Conservation (phyloP, 192 early-diverging fungal genomes). For the Allomyces macrogynus region DNA sequence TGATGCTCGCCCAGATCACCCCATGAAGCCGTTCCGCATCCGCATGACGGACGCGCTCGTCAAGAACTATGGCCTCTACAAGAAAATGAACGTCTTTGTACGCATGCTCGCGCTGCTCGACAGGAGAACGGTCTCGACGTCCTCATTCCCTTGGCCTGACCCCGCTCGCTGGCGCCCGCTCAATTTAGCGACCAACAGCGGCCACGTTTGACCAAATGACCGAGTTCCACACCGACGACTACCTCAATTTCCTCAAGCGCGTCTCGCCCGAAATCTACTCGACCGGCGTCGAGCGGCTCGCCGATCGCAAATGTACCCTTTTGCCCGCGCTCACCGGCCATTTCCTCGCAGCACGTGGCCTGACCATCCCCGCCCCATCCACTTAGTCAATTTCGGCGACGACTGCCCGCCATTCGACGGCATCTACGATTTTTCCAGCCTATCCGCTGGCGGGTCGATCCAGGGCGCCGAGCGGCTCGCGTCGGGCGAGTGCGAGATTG, state of each 20-base stretch:
- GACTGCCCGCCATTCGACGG: conserved; percentile 97
- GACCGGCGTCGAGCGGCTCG: conserved; percentile 11
- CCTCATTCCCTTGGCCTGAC: too few species aligned
- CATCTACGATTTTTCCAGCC: conserved; percentile 76
- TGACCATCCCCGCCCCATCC: neutral
- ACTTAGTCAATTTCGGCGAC: conserved; percentile 55
- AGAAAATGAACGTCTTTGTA: conserved; percentile 68
- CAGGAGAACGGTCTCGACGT: too few species aligned
- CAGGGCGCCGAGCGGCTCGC: conserved; percentile 69
- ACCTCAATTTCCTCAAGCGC: conserved; percentile 65
- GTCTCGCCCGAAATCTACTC: conserved; percentile 55
- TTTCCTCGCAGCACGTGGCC: too few species aligned
- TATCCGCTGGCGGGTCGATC: conserved; percentile 81
- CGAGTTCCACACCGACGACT: conserved; percentile 83
- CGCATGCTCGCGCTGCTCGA: conserved; percentile 2
- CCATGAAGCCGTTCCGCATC: conserved; percentile 95
- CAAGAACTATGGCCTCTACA: conserved; percentile 75
- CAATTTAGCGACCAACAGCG: conserved; percentile 43
- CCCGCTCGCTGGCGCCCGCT: too few species aligned
- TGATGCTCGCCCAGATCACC: conserved; percentile 54
- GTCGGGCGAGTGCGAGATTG: conserved; percentile 63
- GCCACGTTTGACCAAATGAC: conserved; percentile 77
- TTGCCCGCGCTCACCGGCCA: too few species aligned
- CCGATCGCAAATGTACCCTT: too few species aligned
- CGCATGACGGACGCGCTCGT: conserved; percentile 85